phyloP scores from a whole-genome alignment of 78 protist species.

The Tieghemostelium lacteum region DNA sequence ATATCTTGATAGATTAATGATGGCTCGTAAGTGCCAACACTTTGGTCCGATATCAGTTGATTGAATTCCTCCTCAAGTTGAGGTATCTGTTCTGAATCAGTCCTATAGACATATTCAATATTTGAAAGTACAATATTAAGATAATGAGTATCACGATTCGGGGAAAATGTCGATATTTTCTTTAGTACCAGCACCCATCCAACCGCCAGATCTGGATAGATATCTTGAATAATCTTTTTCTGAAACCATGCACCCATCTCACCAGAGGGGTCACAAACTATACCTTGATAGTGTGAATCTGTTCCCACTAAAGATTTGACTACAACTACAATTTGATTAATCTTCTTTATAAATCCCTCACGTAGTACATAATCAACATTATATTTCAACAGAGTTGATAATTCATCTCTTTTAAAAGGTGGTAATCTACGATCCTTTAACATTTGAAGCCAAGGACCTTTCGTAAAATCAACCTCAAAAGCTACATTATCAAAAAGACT shows the following conservation, averaged over 20 bases:
- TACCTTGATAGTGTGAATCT: slow-evolving; percentile 14
- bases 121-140: slow-evolving; percentile 57
- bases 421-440: slow-evolving; percentile 45
- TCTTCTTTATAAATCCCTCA: slow-evolving; percentile 53
- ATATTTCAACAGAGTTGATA: slow-evolving; percentile 17
- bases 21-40: slow-evolving; percentile 7
- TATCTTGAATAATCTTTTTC: slow-evolving; percentile 23
- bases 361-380: slow-evolving; percentile 43
- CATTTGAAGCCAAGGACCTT: slow-evolving; percentile 57
- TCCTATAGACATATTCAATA: slow-evolving; percentile 40
- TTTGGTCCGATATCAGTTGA: background rate
- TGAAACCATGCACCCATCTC: slow-evolving; percentile 49
- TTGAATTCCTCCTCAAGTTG: background rate
- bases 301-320: slow-evolving; percentile 23
- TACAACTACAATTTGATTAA: slow-evolving; percentile 19
- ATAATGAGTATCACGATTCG: slow-evolving; percentile 45
- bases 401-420: slow-evolving; percentile 23
- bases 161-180: slow-evolving; percentile 36
- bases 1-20: slow-evolving; percentile 35
- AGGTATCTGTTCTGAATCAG: background rate
- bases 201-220: slow-evolving; percentile 27
- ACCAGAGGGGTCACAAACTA: slow-evolving; percentile 46
- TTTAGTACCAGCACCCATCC: slow-evolving; percentile 59
- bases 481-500: background rate
- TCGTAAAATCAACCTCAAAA: slow-evolving; percentile 10